Percentiles rank a stretch among this genome's conserved stretches.
These are phyloP conservation scores for Cystobasidium sp. DNA, from an alignment of 1,284 basidiomycete genomes.

Conservation along the genomic window DNA sequence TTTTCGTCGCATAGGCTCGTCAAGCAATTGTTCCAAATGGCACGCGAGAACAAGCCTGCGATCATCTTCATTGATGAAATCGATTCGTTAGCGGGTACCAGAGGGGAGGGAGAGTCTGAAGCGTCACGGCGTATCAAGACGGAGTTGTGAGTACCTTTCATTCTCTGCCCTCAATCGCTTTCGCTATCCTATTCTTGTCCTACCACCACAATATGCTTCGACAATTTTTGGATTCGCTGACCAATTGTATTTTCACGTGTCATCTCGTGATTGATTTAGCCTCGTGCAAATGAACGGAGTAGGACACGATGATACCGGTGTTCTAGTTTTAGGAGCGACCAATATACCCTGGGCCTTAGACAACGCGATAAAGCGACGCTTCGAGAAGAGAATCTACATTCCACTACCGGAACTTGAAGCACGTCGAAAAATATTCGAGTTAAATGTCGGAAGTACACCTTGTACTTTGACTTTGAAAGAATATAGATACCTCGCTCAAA, in stretches of 20 bases:
- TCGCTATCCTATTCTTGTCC: slow-evolving; percentile 60
- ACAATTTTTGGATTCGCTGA: not conserved
- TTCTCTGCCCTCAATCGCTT: too few species aligned
- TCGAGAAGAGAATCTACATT: slow-evolving; percentile 90
- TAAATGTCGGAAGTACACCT: slow-evolving; percentile 92
- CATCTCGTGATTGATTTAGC: slow-evolving; percentile 11
- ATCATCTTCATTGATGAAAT: slow-evolving; percentile 99
- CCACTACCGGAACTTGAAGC: slow-evolving; percentile 93
- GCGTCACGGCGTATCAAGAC: slow-evolving; percentile 97
- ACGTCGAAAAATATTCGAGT: slow-evolving; percentile 92
- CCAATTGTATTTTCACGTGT: not conserved
- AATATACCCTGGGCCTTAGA: slow-evolving; percentile 98
- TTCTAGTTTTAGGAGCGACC: slow-evolving; percentile 97
- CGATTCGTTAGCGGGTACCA: slow-evolving; percentile 90
- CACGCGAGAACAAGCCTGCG: slow-evolving; percentile 91
- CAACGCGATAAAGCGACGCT: slow-evolving; percentile 95
- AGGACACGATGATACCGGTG: slow-evolving; percentile 94
- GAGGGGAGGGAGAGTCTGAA: slow-evolving; percentile 95
- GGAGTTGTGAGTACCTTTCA: slow-evolving; percentile 66
- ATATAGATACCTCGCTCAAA: slow-evolving; percentile 78
- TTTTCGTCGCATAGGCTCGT: slow-evolving; percentile 69
- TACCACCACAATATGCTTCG: slow-evolving; percentile 53
- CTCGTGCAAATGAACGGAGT: slow-evolving; percentile 91
- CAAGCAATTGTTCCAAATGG: slow-evolving; percentile 95
- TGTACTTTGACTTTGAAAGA: slow-evolving; percentile 80